phyloP scores from a whole-genome alignment of 441 rosid species.

The Eruca vesicaria region DNA sequence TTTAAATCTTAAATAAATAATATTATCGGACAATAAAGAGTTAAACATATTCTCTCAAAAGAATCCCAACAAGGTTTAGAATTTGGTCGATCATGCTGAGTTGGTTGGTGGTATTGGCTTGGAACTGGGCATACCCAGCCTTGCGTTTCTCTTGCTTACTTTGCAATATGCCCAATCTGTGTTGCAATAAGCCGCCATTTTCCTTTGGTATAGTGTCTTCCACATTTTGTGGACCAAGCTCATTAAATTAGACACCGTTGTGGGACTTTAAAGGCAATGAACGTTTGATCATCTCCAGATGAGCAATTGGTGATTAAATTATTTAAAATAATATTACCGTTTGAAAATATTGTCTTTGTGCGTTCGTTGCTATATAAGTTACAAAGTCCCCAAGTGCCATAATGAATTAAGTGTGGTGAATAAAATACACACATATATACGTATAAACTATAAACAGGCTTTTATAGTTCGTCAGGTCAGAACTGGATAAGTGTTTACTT shows the following conservation, averaged over 20 bases:
- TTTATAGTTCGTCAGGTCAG: background rate
- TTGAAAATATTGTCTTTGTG: background rate
- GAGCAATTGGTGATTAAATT: background rate
- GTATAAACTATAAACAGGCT: background rate
- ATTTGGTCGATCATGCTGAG: constrained; percentile 47
- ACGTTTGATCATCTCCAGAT: background rate
- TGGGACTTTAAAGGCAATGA: background rate
- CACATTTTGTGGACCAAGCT: background rate
- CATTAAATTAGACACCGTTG: background rate
- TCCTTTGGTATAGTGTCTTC: background rate
- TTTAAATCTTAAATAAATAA: too few relatives aligned
- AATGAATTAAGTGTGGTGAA: background rate
- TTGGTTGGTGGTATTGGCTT: constrained; percentile 51
- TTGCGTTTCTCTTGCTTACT: constrained; percentile 88
- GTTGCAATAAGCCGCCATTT: background rate
- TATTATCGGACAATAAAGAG: too few relatives aligned
- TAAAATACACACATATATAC: background rate
- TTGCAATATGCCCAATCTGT: constrained; percentile 68
- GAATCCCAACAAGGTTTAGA: too few relatives aligned
- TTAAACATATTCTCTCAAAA: too few relatives aligned
- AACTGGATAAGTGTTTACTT: background rate
- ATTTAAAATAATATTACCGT: background rate
- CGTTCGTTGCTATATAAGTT: background rate
- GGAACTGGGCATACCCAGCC: constrained; percentile 81
- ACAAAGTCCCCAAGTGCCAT: background rate